phyloP scores from a whole-genome alignment of 306 rosid species.

The Chamaecrista fasciculata region DNA sequence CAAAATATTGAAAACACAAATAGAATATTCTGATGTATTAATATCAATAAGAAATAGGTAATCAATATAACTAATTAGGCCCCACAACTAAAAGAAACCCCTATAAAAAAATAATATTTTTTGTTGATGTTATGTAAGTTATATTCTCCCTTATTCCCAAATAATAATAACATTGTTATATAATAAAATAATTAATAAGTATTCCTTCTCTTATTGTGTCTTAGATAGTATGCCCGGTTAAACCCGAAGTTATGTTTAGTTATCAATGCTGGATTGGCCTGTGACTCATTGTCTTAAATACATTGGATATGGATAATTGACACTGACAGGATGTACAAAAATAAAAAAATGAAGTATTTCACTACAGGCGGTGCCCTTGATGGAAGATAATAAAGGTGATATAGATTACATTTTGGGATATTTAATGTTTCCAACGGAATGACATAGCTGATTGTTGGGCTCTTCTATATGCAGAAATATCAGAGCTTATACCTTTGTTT shows the following conservation, averaged over 20 bases:
- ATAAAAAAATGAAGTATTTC: neutral
- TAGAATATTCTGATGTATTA: too few species aligned
- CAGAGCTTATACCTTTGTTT: slow-evolving; percentile 3
- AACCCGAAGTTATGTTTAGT: neutral
- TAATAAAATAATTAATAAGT: too few species aligned
- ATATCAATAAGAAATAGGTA: too few species aligned
- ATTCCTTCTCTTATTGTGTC: too few species aligned
- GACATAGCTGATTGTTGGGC: neutral
- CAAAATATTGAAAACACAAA: too few species aligned
- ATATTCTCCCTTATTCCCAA: too few species aligned
- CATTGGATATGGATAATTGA: neutral
- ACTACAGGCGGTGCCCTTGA: neutral
- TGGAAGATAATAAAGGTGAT: slow-evolving; percentile 15
- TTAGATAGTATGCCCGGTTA: neutral
- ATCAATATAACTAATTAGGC: too few species aligned
- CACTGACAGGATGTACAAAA: neutral
- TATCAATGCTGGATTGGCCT: neutral
- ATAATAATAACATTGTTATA: too few species aligned
- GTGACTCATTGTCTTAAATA: neutral
- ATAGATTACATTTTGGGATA: slow-evolving; percentile 1
- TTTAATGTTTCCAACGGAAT: neutral
- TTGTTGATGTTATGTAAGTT: too few species aligned
- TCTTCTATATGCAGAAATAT: neutral
- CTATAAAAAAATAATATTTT: too few species aligned
- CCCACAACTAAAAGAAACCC: too few species aligned